These are phyloP conservation scores for Oryza longistaminata DNA, from an alignment of 176 grass and related monocot species.

Conservation along the genomic window DNA sequence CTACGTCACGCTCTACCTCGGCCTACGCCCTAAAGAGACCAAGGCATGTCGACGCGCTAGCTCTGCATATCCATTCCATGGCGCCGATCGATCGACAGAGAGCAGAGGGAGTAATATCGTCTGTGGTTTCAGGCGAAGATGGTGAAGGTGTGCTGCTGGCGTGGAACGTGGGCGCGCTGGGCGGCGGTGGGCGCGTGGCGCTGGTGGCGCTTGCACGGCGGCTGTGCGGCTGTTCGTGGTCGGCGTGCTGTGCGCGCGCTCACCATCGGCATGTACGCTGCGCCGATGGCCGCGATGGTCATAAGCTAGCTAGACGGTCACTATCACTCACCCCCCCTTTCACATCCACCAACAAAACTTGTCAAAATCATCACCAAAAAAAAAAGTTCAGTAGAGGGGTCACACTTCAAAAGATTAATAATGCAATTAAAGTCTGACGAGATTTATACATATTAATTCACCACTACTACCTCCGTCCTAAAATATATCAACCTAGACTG, in stretches of 20 bases:
- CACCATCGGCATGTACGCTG: conserved; percentile 68
- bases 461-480: too few species aligned
- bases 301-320: background rate
- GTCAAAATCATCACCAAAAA: too few species aligned
- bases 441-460: too few species aligned
- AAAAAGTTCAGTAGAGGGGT: too few species aligned
- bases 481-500: too few species aligned
- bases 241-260: conserved; percentile 59
- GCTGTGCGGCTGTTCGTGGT: conserved; percentile 44
- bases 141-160: conserved; percentile 45
- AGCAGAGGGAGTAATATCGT: too few species aligned
- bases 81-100: too few species aligned
- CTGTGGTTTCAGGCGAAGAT: conserved; percentile 70
- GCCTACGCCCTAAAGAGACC: conserved; percentile 49
- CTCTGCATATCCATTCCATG: background rate
- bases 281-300: conserved; percentile 70
- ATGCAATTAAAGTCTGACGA: too few species aligned
- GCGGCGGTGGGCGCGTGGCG: conserved; percentile 43
- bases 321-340: background rate
- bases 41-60: too few species aligned
- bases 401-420: too few species aligned
- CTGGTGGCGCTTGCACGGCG: conserved; percentile 45
- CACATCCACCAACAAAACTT: too few species aligned
- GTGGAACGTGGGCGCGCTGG: conserved; percentile 54
- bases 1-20: conserved; percentile 70